Base-by-base conservation (phyloP, 2,329 filamentous ascomycete species). In the Cladosporium sp. region DNA sequence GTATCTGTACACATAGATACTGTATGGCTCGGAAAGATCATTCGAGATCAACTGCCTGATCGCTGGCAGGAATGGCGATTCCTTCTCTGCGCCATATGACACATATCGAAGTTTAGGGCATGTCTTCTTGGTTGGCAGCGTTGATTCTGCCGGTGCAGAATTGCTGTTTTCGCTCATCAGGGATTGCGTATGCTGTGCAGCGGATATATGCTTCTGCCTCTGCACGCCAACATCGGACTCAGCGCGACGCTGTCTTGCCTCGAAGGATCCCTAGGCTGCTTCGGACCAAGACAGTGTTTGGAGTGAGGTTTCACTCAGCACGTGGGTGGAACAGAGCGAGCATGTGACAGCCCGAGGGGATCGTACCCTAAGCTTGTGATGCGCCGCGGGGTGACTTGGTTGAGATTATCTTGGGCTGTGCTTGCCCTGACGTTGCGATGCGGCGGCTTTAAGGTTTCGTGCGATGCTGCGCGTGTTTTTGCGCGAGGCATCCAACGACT, bases 1-100 rank as follows among this genome's bases (percentile, higher is more conserved):
- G 73, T 99, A 99, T 32, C 94, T 86, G 74, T 97, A 99, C 58
- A 99, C 94, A 77, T 99, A 99, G 71, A 99, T 97, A 75, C 93
- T 97, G 74, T 99, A 99, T 1, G 94, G 94, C 74, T 99, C 94
- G 65, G 93, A 97, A 50, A 99, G 82, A 71, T 97, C 94, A 68
- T 93, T 96, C 44, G 92, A 94, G 68, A 99, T 99, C 70, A 99
- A 78, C 58, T 92, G 87, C 56, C 93, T 87, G 74, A 99, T 97
- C 40, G 91, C 86, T 35, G 91, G 86, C 40, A 99, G 85, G 71
- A 94, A 86, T 57, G 78, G 75, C 53, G 81, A 79, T 69, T 88
- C 85, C 63, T 83, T 82, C 50, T 78, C 70, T 56, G 73, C 72
- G 60, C 84, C 78, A 70, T 87, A 88, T 65, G 82, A 82, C 60